phyloP scores from a whole-genome alignment of 2,329 filamentous ascomycete genomes.

The Lasiodiplodia hormozganensis region DNA sequence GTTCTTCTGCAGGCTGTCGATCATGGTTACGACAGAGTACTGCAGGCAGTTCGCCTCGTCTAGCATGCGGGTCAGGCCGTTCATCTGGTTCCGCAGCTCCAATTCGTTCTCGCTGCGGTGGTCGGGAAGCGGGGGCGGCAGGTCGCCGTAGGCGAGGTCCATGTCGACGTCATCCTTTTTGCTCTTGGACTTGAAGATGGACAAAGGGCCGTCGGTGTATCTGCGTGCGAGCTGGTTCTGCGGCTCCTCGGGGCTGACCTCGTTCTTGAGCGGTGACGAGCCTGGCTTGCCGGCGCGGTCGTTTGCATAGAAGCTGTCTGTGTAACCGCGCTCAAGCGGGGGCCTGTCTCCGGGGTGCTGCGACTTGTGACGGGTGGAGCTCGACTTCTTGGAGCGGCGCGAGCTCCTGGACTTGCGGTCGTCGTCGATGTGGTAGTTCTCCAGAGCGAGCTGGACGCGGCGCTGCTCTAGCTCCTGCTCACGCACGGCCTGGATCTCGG shows the following conservation, averaged over 20 bases:
- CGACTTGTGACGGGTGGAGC: conserved; percentile 35
- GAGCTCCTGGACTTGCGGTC: conserved; percentile 41
- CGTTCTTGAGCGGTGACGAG: conserved; percentile 36
- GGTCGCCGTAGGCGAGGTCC: conserved; percentile 87
- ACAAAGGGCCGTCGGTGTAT: conserved; percentile 47
- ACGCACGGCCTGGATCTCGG: conserved; percentile 75
- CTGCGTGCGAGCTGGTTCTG: conserved; percentile 50
- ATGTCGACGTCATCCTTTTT: conserved; percentile 72
- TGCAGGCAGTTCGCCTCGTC: conserved; percentile 90
- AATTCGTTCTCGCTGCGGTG: conserved; percentile 53
- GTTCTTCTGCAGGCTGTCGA: conserved; percentile 78
- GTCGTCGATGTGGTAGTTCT: conserved; percentile 54
- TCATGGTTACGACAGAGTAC: conserved; percentile 81
- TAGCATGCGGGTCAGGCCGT: conserved; percentile 76
- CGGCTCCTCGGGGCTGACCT: conserved; percentile 35
- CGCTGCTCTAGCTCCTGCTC: conserved; percentile 64
- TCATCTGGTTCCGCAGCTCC: conserved; percentile 72
- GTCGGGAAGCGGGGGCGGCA: conserved; percentile 70
- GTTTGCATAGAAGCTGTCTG: conserved; percentile 55
- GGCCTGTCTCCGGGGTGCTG: conserved; percentile 41
- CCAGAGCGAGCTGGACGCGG: conserved; percentile 65
- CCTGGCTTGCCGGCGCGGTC: conserved; percentile 35
- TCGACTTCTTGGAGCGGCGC: conserved; percentile 30
- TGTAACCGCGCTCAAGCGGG: conserved; percentile 52
- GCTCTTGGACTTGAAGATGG: conserved; percentile 20